These are phyloP conservation scores for Hansenula sp. DNA, from an alignment of 1,139 yeast genomes.

Conservation along the genomic window DNA sequence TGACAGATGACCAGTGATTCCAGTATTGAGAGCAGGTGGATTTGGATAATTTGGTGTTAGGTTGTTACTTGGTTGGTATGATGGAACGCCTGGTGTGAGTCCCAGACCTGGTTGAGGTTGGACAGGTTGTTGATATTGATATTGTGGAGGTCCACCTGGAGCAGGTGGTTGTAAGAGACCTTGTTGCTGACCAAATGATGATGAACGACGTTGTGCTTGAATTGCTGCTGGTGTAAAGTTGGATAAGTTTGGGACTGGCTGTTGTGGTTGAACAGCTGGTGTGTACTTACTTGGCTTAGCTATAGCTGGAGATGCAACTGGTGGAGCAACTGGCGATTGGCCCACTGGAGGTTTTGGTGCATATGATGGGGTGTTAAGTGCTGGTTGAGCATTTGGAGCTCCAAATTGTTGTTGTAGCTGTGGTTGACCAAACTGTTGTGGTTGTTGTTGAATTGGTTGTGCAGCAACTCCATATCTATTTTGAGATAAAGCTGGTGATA, in stretches of 20 bases:
- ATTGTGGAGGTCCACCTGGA: not conserved
- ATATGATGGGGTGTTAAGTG: not conserved
- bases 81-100: not conserved
- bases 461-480: not conserved
- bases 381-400: not conserved
- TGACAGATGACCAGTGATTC: not conserved
- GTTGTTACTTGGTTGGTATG: not conserved
- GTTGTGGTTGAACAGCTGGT: not conserved
- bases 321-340: not conserved
- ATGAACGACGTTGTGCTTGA: not conserved
- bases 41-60: not conserved
- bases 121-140: not conserved
- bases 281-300: slow-evolving; percentile 2
- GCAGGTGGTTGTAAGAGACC: not conserved
- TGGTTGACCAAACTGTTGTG: not conserved
- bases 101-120: not conserved
- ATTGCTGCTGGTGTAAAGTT: not conserved
- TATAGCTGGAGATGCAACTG: not conserved
- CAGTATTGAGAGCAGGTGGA: not conserved
- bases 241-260: not conserved
- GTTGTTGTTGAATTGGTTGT: not conserved
- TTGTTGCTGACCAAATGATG: not conserved
- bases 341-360: not conserved
- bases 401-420: not conserved
- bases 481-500: not conserved